These are phyloP conservation scores for Hansenula lynferdii DNA, from an alignment of 1,139 yeast genomes.

Conservation along the genomic window DNA sequence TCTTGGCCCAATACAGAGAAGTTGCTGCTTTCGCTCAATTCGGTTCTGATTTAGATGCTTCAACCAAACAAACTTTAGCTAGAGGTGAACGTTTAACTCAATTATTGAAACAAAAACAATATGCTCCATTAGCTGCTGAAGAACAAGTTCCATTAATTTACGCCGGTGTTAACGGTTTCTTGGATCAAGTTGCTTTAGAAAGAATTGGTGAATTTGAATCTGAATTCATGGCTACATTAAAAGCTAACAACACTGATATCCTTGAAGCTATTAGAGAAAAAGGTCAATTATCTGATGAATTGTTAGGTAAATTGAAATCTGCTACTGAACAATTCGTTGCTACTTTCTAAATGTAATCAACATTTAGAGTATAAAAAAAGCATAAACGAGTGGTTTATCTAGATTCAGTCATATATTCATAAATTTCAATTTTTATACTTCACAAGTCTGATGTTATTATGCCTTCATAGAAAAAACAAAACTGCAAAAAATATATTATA, in stretches of 20 bases:
- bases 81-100: constrained; percentile 99
- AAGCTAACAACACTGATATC: constrained; percentile 84
- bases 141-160: constrained; percentile 98
- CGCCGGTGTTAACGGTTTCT: constrained; percentile 99
- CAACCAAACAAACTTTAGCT: constrained; percentile 97
- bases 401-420: constrained; percentile 4
- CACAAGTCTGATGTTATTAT: constrained; percentile 2
- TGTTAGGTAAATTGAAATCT: constrained; percentile 80
- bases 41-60: constrained; percentile 99
- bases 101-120: constrained; percentile 97
- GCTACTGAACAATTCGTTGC: constrained; percentile 92
- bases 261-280: constrained; percentile 77
- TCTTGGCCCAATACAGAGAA: constrained; percentile 99
- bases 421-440: constrained; percentile 1
- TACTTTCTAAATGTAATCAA: constrained; percentile 60
- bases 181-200: constrained; percentile 81
- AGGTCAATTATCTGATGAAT: constrained; percentile 90
- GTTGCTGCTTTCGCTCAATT: constrained; percentile 99
- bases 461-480: constrained; percentile 4
- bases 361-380: neutral
- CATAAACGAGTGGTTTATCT: too few relatives aligned
- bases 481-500: neutral
- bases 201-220: constrained; percentile 91
- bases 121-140: constrained; percentile 95
- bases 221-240: constrained; percentile 86